Percentiles rank a stretch among this genome's conserved stretches.
Evolutionary conservation across 495 filamentous ascomycete genomes (phyloP).

Genomic region (Trypethelium eluteriae): DNA sequence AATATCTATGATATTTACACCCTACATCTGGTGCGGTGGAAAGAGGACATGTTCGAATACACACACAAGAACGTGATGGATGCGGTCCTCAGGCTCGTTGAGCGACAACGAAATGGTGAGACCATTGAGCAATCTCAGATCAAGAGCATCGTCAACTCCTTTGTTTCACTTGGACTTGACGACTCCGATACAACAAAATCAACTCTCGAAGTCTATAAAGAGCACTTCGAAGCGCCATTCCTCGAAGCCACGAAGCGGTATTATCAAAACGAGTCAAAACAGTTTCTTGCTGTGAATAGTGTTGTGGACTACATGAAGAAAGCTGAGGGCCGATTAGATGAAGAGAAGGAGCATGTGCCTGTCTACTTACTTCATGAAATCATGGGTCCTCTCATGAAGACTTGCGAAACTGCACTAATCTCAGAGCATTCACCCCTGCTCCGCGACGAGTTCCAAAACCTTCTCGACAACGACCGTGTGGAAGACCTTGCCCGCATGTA

Average conservation of each 20-base stretch:
- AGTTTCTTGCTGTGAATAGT: constrained; percentile 92
- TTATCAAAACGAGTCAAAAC: constrained; percentile 85
- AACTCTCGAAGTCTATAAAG: constrained; percentile 88
- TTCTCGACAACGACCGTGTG: constrained; percentile 91
- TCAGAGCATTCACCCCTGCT: constrained; percentile 74
- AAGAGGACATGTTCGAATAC: constrained; percentile 74
- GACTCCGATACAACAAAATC: constrained; percentile 88
- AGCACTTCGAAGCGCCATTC: constrained; percentile 87
- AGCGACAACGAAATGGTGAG: constrained; percentile 95
- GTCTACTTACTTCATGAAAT: constrained; percentile 91
- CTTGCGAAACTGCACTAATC: constrained; percentile 83
- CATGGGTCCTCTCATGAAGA: constrained; percentile 69
- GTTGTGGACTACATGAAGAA: constrained; percentile 99
- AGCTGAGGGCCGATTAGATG: constrained; percentile 79
- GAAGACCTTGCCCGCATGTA: constrained; percentile 98
- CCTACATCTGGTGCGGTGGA: constrained; percentile 90
- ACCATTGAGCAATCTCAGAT: constrained; percentile 96
- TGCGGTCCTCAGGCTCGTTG: constrained; percentile 86
- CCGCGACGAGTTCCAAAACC: constrained; percentile 88
- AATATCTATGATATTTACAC: constrained; percentile 97
- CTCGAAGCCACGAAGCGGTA: constrained; percentile 74
- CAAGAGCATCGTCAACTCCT: constrained; percentile 94
- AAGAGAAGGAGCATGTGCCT: constrained; percentile 90
- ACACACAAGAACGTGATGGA: constrained; percentile 88
- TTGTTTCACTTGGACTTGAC: constrained; percentile 90